These are phyloP conservation scores for Russula foetens DNA, from an alignment of 768 basidiomycete species.

Conservation along the genomic window DNA sequence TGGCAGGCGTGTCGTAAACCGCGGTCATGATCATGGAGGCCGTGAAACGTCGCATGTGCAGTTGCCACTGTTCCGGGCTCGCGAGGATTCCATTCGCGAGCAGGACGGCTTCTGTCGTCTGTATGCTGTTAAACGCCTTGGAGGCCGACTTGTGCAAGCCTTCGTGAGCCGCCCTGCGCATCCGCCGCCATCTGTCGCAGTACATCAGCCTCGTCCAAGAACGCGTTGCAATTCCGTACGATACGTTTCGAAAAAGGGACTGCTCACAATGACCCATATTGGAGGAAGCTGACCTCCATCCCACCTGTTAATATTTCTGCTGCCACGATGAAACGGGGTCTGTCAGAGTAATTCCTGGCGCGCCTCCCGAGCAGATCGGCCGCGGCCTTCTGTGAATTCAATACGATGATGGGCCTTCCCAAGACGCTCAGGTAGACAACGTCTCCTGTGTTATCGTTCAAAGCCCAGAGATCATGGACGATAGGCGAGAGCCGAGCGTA, in stretches of 20 bases:
- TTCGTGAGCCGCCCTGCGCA: constrained; percentile 16
- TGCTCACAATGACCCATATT: constrained; percentile 13
- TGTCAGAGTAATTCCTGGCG: constrained; percentile 42
- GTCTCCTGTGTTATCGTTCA: constrained; percentile 18
- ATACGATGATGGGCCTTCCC: constrained; percentile 37
- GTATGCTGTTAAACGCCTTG: constrained; percentile 11
- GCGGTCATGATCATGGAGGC: constrained; percentile 20
- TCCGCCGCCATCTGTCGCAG: constrained; percentile 14
- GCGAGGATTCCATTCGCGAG: constrained; percentile 8
- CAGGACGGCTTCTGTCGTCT: constrained; percentile 13
- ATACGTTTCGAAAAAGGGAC: not conserved
- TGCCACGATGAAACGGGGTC: constrained; percentile 30
- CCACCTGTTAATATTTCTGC: constrained; percentile 16
- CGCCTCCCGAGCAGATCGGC: constrained; percentile 41
- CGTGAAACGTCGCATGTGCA: constrained; percentile 17
- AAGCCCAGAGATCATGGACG: not conserved
- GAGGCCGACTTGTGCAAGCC: constrained; percentile 13
- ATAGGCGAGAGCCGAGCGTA: not conserved
- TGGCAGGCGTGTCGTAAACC: constrained; percentile 13
- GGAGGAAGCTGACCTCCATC: constrained; percentile 14
- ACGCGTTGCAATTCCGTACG: not conserved
- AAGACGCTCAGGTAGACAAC: constrained; percentile 41
- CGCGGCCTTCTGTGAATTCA: constrained; percentile 38
- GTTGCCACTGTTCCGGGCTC: constrained; percentile 8
- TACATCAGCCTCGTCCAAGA: not conserved